Conservation (phyloP, 2,329 filamentous ascomycete species). For the Colletotrichum lini region DNA sequence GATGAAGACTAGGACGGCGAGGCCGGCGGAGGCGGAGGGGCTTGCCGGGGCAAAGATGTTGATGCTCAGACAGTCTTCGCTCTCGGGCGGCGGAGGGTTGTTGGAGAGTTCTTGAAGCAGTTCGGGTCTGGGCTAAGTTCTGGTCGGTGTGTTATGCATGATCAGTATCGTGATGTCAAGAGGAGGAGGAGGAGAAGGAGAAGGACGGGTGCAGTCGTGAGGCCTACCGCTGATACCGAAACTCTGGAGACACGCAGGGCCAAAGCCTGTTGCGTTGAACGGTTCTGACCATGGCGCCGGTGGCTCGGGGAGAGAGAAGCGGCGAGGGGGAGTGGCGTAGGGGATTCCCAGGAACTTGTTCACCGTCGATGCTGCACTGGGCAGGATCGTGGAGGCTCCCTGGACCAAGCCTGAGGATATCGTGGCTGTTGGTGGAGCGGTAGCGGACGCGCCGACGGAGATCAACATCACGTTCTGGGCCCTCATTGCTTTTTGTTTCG, state of each 20-base stretch:
- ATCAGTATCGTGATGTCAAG: not conserved
- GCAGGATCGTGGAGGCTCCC: not conserved
- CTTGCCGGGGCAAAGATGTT: conserved; percentile 47
- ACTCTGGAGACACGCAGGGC: conserved; percentile 32
- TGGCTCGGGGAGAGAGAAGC: conserved; percentile 2
- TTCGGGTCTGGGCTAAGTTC: conserved; percentile 44
- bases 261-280: conserved; percentile 15
- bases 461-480: not conserved
- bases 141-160: conserved; percentile 8
- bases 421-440: not conserved
- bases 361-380: not conserved
- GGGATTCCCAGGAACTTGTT: conserved; percentile 65
- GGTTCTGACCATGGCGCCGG: not conserved
- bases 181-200: not conserved
- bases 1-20: conserved; percentile 47
- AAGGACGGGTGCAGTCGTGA: too few species aligned
- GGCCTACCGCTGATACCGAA: conserved; percentile 24
- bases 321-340: conserved; percentile 66
- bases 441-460: not conserved
- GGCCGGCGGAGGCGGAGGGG: conserved; percentile 23
- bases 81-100: conserved; percentile 41
- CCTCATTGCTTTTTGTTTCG: not conserved
- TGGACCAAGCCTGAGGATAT: conserved; percentile 16
- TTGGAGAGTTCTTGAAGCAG: conserved; percentile 45
- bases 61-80: conserved; percentile 49